Evolutionary conservation across 164 flowering plant genomes (phyloP), one percentile per base, ranked within the genome.

Genomic region (Vitis amurensis): DNA sequence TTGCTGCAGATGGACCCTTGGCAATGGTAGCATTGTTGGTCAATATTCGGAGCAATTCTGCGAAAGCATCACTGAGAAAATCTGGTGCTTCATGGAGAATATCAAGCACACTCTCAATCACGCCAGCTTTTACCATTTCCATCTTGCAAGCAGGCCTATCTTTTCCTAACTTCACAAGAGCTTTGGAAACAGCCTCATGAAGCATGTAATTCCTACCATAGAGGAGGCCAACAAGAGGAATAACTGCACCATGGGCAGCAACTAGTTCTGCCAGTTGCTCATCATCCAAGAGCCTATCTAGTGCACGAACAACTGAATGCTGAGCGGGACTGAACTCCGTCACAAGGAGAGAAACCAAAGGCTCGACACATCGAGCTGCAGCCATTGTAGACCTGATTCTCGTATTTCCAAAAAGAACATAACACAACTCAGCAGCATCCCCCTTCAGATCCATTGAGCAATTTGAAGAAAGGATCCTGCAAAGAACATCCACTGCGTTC

Each of bases 71-170:
- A 76, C 90, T 92, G 2, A 92, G 94, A 78, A 88, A 93, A 82
- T 89, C 94, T n/a, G 99, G 99, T 58, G 93, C 98, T 69, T 95
- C 99, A 62, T 79, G 96, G 23, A 95, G 91, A 64, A 95, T 88
- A 73, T 91, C 97, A 69, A 95, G 91, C 66, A 86, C 67, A 67
- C 92, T 80, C 72, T 95, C 97, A 60, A 93, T 86, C 1, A 89
- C 94, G 30, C 98, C 97, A 70, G 93, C 90, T 82, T 91, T 93
- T 69, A 96, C 98, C 99, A 96, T 96, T 77, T 93, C 98, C 89
- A 91, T 77, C 86, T 96, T 96, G 77, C 97, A 93, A 72, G 92
- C 80, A 69, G 98, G 98, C 76, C 98, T 86, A 71, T 96, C 98
- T 82, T 96, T 96, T 29, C 98, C 99, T 68, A 96, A 76, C 84